Evolutionary conservation across 2,329 filamentous ascomycete species (phyloP), one percentile per base, ranked within the genome.

Genomic region (Pseudocercospora fijiensis): DNA sequence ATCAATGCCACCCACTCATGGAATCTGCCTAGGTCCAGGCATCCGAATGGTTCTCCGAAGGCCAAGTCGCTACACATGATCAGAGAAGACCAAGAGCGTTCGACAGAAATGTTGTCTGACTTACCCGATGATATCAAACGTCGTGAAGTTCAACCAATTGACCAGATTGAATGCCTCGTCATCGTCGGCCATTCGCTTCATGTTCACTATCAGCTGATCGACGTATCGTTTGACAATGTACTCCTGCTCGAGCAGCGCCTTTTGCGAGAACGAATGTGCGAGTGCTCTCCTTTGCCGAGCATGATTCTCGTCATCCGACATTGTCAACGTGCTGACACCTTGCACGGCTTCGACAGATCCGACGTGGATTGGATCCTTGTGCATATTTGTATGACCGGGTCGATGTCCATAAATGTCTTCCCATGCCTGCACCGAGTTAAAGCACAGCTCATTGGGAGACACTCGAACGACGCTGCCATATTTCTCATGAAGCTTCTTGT

Each of bases 391-490:
- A 77, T 53, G 56, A 20, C 67, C 74, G 70, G 41, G 59, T 37
- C 53, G 43, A 43, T 69, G 69, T 18, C 75, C 75, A 63, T 78
- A 78, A 41, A 82, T 80, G 33, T 82, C 78, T 67, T 77, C 76
- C 76, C 80, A 84, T 1, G 74, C 74, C 2, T 74, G 62, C 6
- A 73, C 69, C 20, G 75, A 70, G 49, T 73, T 77, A 68, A 81
- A 84, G 1, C 80, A 78, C 2, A 84, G 76, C 67, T 83, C 80
- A n/a, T 65, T 65, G 16, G 82, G 81, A 3, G 76, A 76, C 47
- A 82, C 72, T 9, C 82, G 79, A 8, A 84, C 81, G 1, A 83
- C 76, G 1, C 75, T 74, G 4, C 82, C 82, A 65, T 81, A 81
- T 45, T 72, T 65, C 5, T 73, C 55, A 43, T 63, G 61, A 11